phyloP scores from a whole-genome alignment of 768 basidiomycete species.

The Pulveroboletus sp. region DNA sequence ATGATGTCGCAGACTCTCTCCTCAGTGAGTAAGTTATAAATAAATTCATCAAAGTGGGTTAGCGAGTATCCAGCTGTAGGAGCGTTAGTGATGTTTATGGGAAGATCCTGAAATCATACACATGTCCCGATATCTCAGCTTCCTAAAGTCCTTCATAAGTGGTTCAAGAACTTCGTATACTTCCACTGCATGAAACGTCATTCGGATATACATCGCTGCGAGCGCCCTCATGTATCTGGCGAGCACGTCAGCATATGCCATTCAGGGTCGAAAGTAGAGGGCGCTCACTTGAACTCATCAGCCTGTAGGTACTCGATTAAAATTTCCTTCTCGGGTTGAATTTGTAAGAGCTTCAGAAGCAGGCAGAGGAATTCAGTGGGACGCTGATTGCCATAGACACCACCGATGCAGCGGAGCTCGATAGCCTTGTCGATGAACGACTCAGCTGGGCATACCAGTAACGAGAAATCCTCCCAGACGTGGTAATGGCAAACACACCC shows the following conservation, averaged over 20 bases:
- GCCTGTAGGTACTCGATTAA: constrained; percentile 90
- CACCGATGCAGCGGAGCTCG: constrained; percentile 76
- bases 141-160: constrained; percentile 88
- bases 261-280: background rate
- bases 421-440: constrained; percentile 91
- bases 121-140: constrained; percentile 76
- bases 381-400: constrained; percentile 91
- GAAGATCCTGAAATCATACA: constrained; percentile 42
- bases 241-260: background rate
- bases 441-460: constrained; percentile 56
- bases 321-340: constrained; percentile 98
- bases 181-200: constrained; percentile 88
- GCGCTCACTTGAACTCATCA: constrained; percentile 95
- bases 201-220: constrained; percentile 88
- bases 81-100: background rate
- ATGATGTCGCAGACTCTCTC: constrained; percentile 97
- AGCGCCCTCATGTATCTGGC: constrained; percentile 87
- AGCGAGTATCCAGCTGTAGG: constrained; percentile 74
- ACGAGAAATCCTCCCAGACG: background rate
- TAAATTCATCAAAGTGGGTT: constrained; percentile 89
- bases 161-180: constrained; percentile 94
- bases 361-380: constrained; percentile 94
- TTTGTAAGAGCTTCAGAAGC: constrained; percentile 88
- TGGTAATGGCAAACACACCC: constrained; percentile 42
- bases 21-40: constrained; percentile 76